Base-by-base conservation (phyloP, 371 early-diverging fungal species). In the Haplosporangium sp. region DNA sequence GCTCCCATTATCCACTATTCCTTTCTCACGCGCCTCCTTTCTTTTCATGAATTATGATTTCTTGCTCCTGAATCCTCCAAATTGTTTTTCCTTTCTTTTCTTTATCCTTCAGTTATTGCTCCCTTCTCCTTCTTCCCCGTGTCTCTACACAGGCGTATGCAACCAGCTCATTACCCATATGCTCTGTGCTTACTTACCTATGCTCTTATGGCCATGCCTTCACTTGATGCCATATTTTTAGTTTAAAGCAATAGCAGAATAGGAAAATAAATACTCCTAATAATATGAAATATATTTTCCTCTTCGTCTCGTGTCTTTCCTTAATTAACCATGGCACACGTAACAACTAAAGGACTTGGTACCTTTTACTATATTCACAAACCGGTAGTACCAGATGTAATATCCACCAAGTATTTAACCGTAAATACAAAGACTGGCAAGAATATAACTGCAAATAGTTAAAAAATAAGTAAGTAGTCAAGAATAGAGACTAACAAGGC, bases 61-160 rank as follows among this genome's bases (percentile, higher is more conserved):
- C 37, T 47, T 44, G 48, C 67, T 67, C 67, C 67, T 67, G 61
- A 60, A 47, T 39, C 39, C 40, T 50, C 59, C 37, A n/a, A 20
- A 35, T 35, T 57, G 45, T 61, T 56, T 63, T 55, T 44, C 56
- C 48, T 45, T 68, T 42, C 56, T 39, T 45, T 68, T 42, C 45
- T 53, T 40, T 42, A 17, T 62, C 42, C 27, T 45, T 10, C 27
- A 20, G 42, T 4, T 42, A 19, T 48, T 19, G 27, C 38, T 40
- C 69, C 37, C 48, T 45, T n/a, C 70, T 59, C 63, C 57, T 63
- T 37, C 63, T 63, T 69, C 63, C 52, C 58, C 63, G 55, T 56
- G 63, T 20, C 63, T 63, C 45, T 53, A 62, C 55, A 68, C 53
- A n/a, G 3, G 52, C 52, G 52, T 20, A 52, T 19, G 52, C 20